Percentiles rank a stretch among this genome's conserved stretches.
These are phyloP conservation scores for Cladorrhinum samala DNA, from an alignment of 495 filamentous ascomycete genomes.

Conservation along the genomic window DNA sequence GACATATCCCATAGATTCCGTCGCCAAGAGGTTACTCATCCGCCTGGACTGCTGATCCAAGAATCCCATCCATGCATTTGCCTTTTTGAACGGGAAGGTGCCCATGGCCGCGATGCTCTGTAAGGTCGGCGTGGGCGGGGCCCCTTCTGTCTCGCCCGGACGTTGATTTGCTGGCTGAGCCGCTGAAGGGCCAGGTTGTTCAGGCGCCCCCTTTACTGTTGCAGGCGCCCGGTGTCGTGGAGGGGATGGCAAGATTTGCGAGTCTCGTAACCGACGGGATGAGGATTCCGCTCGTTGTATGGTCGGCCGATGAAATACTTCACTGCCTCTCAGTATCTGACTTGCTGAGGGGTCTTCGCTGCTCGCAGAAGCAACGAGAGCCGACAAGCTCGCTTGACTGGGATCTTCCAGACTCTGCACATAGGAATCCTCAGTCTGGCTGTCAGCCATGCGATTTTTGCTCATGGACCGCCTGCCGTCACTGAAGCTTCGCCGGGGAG, in stretches of 20 bases:
- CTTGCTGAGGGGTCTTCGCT: slow-evolving; percentile 81
- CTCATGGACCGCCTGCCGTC: slow-evolving; percentile 45
- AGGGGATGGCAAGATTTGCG: not conserved
- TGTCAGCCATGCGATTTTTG: slow-evolving; percentile 34
- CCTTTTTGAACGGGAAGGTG: slow-evolving; percentile 76
- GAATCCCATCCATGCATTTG: slow-evolving; percentile 78
- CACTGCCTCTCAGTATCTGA: slow-evolving; percentile 79
- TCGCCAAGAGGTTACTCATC: slow-evolving; percentile 81
- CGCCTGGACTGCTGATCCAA: slow-evolving; percentile 65
- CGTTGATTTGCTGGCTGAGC: slow-evolving; percentile 7
- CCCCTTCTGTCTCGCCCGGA: slow-evolving; percentile 23
- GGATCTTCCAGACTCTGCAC: slow-evolving; percentile 68
- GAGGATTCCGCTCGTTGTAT: slow-evolving; percentile 46
- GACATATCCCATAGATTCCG: slow-evolving; percentile 94
- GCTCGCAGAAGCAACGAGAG: slow-evolving; percentile 60
- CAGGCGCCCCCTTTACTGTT: not conserved
- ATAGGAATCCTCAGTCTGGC: slow-evolving; percentile 56
- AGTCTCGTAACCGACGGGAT: slow-evolving; percentile 18
- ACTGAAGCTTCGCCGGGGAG: slow-evolving; percentile 53
- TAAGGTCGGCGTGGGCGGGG: slow-evolving; percentile 50
- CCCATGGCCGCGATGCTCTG: slow-evolving; percentile 70
- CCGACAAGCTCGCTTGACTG: slow-evolving; percentile 51
- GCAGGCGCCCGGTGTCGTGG: not conserved
- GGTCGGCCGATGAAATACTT: slow-evolving; percentile 84
- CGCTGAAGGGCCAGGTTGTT: not conserved